phyloP scores from a whole-genome alignment of 2,329 filamentous ascomycete genomes.

The Drechslera avenae region DNA sequence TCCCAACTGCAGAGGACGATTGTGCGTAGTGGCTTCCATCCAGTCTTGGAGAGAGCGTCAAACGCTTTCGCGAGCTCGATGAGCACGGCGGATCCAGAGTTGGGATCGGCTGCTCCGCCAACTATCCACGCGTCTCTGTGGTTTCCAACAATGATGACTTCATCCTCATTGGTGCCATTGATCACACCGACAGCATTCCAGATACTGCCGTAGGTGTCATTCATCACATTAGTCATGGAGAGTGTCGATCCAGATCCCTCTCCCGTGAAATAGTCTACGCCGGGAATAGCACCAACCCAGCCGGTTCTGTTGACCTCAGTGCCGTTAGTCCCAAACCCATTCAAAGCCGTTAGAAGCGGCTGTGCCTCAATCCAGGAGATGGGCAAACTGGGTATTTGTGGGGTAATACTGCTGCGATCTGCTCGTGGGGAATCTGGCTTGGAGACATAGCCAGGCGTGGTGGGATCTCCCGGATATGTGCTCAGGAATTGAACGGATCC shows the following conservation, averaged over 20 bases:
- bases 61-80: constrained; percentile 59
- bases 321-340: constrained; percentile 74
- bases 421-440: constrained; percentile 76
- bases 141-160: constrained; percentile 60
- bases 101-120: constrained; percentile 60
- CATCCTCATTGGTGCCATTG: constrained; percentile 65
- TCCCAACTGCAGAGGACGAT: constrained; percentile 55
- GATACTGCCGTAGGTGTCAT: constrained; percentile 78
- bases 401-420: constrained; percentile 67
- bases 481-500: constrained; percentile 64
- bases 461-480: constrained; percentile 55
- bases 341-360: constrained; percentile 79
- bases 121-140: constrained; percentile 62
- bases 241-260: constrained; percentile 59
- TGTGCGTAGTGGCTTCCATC: constrained; percentile 59
- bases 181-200: constrained; percentile 78
- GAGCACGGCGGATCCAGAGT: constrained; percentile 57
- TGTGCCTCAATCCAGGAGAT: constrained; percentile 83
- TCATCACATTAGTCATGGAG: constrained; percentile 69
- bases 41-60: constrained; percentile 52
- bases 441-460: constrained; percentile 71
- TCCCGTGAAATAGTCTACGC: constrained; percentile 44
- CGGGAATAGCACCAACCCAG: constrained; percentile 46
- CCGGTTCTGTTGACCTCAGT: constrained; percentile 47
- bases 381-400: constrained; percentile 82